These are phyloP conservation scores for Fraxinus xanthoxyloides DNA, from an alignment of 305 asterid genomes.

Conservation along the genomic window DNA sequence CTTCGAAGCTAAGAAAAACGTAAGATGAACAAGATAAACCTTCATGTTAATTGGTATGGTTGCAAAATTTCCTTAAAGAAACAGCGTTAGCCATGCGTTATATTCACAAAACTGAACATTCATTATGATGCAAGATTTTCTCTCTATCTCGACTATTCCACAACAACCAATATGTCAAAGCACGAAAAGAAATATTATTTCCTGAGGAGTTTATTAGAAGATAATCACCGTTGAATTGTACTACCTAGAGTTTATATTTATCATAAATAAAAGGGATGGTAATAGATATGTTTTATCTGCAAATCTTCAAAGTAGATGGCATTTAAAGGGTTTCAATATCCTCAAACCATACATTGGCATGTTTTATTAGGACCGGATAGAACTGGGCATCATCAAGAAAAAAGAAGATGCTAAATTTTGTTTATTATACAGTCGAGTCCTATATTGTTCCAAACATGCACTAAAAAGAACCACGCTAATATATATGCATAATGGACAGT, in stretches of 20 bases:
- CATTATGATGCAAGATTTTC: background rate
- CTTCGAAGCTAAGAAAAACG: background rate
- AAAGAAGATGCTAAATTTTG: background rate
- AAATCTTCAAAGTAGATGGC: background rate
- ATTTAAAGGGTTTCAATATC: background rate
- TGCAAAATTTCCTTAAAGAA: background rate
- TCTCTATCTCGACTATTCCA: slow-evolving; percentile 1
- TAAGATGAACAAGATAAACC: background rate
- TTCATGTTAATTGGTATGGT: background rate
- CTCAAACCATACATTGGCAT: background rate
- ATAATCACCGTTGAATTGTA: background rate
- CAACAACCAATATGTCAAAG: background rate
- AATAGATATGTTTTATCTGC: background rate
- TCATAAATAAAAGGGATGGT: slow-evolving; percentile 6
- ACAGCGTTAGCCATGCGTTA: background rate
- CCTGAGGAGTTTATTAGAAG: background rate
- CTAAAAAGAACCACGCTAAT: background rate
- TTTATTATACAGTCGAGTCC: background rate
- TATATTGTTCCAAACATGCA: background rate
- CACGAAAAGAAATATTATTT: background rate
- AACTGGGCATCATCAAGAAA: background rate
- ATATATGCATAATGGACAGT: background rate
- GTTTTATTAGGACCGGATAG: background rate
- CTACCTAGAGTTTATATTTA: background rate
- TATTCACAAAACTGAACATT: background rate